Base-by-base conservation (phyloP, 306 rosid species). In the Dalbergia cochinchinensis region DNA sequence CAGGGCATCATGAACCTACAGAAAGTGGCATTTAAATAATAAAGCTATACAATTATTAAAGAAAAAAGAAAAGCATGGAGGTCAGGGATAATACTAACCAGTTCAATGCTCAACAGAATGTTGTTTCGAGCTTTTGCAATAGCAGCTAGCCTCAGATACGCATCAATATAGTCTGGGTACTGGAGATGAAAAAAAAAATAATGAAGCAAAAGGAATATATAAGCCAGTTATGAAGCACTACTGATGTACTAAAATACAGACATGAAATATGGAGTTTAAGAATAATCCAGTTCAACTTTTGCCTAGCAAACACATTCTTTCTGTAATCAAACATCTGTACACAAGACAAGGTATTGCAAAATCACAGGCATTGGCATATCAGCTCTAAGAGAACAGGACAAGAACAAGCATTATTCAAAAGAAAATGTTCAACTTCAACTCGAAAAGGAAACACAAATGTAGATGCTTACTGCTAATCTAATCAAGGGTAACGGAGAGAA, bases 131-230 rank as follows among this genome's bases (percentile, higher is more conserved):
- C 91, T 83, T 91, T 96, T 44, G 99, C 97, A 86, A 96, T 92
- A 76, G 97, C 86, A 83, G 97, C 97, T 63, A 96, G 94, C 84
- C 99, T 88, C 90, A 96, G 84, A 86, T 90, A 88, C 15, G 97
- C 96, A 85, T 96, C 99, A 47, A 93, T 73, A 80, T 96, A 96
- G 78, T 93, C 98, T 69, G 98, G 97, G 80, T 85, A 93, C 99
- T 96, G 98, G 75, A 83, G 47, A 73, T 33, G 34, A 68, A 9
- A 47, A 71, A 50, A 15, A 4, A 16, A 15, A 73, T 7, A 77
- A 48, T 8, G 12, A 71, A 11, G 62, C 0, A 14, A 57, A 33
- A 83, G 10, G 44, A 64, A 18, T 34, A 75, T 48, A 68, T 69
- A 73, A 78, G 61, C n/a, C 19, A 64, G 20, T 18, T 8, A 65